These are phyloP conservation scores for Oryza australiensis DNA, from an alignment of 176 grass and related monocot genomes.

Conservation along the genomic window DNA sequence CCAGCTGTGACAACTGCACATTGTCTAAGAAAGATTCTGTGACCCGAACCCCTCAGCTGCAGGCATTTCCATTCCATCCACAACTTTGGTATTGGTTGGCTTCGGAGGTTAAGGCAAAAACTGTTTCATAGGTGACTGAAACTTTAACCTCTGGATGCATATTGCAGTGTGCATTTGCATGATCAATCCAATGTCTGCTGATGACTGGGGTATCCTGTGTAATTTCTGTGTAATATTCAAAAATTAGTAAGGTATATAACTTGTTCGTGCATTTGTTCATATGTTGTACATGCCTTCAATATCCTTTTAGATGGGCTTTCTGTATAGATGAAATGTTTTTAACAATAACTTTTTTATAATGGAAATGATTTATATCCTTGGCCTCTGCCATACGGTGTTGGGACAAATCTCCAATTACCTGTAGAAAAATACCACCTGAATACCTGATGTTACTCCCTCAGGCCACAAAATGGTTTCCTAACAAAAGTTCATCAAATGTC, in stretches of 20 bases:
- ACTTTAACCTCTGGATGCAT: not conserved
- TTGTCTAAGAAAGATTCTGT: not conserved
- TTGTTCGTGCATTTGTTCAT: not conserved
- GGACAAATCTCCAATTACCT: too few species aligned
- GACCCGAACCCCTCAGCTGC: constrained; percentile 10
- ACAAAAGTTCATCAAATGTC: not conserved
- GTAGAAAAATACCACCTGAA: too few species aligned
- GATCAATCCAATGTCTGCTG: constrained; percentile 34
- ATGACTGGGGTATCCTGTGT: constrained; percentile 6
- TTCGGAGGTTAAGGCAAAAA: constrained; percentile 18
- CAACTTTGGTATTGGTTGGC: constrained; percentile 31
- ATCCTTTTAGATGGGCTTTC: not conserved
- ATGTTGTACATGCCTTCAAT: constrained; percentile 1
- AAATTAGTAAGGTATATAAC: constrained; percentile 22
- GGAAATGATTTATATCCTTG: too few species aligned
- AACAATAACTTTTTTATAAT: not conserved
- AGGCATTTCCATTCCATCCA: constrained; percentile 9
- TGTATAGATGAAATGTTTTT: not conserved
- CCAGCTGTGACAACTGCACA: constrained; percentile 5
- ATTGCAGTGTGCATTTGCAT: constrained; percentile 10
- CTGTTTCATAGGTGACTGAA: not conserved
- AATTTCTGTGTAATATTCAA: constrained; percentile 21
- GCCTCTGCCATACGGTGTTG: too few species aligned
- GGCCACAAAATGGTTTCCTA: not conserved
- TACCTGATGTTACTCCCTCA: not conserved